Base-by-base conservation (phyloP, 495 filamentous ascomycete genomes). In the Daldinia bambusicola region DNA sequence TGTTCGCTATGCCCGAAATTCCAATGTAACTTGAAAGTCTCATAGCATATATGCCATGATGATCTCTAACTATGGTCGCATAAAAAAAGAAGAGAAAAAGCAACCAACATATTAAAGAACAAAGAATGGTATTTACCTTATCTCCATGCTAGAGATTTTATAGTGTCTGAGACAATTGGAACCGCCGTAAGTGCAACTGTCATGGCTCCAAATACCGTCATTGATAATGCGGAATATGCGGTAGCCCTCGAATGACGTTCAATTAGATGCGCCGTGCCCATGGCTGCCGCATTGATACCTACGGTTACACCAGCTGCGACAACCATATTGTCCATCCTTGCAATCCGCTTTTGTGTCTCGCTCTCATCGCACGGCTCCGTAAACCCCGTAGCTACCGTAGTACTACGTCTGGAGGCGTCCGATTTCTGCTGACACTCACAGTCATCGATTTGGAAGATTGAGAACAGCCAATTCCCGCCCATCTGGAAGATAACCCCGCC, bases 241-340 rank as follows among this genome's bases (percentile, higher is more conserved):
- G 79, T 81, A 14, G 82, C 81, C n/a, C 78, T 79, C 66, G 81
- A 83, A 34, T 78, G 68, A 7, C 74, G 70, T 64, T 84, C 83
- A 36, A 84, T 84, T 26, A 85, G 67, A 45, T 83, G 80, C 1
- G 83, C 78, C 9, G 83, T 83, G 9, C 83, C 83, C 83, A 85
- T 85, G 2, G 83, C 83, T 22, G 83, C 83, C 2, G 82, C 80
- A 65, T 85, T 85, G 66, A 84, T 80, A 31, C 83, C 83, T 45
- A 84, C 76, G 2, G 80, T 80, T 8, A 84, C 74, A 45, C 83
- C 83, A 8, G 81, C 77, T 5, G 81, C 81, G 10, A 84, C 79
- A 1, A 76, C 74, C 8, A 55, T 30, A 5, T 73, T 76, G 12
- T 80, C 78, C 5, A 72, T 40, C 7, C 43, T 41, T 10, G 20